Conservation (phyloP, 257 asterid genomes). For the Catharanthus roseus region DNA sequence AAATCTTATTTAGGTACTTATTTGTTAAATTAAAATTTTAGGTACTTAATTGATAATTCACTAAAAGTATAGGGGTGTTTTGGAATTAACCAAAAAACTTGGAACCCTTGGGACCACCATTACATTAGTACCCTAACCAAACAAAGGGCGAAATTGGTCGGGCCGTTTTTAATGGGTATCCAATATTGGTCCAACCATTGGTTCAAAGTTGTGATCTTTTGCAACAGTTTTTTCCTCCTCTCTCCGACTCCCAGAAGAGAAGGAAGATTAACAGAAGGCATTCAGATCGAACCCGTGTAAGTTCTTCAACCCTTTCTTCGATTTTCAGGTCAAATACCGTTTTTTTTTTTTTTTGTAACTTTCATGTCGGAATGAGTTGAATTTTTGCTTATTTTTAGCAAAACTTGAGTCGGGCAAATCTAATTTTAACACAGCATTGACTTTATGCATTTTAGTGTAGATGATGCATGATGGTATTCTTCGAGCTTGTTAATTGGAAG, state of each 20-base stretch:
- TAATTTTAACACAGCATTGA: not conserved
- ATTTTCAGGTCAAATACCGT: not conserved
- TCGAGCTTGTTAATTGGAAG: not conserved
- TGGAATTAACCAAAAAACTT: no score
- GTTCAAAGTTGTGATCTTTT: not conserved
- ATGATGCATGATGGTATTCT: not conserved
- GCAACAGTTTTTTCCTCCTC: not conserved
- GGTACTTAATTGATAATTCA: no score
- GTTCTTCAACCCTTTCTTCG: slow-evolving; percentile 22
- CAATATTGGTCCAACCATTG: slow-evolving; percentile 15
- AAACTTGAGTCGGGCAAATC: slow-evolving; percentile 8
- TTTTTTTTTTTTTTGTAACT: not conserved
- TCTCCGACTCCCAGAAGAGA: not conserved
- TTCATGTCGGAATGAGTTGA: not conserved
- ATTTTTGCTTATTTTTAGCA: not conserved
- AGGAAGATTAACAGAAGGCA: not conserved
- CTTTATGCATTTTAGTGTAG: not conserved
- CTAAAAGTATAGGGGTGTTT: no score
- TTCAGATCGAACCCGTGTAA: slow-evolving; percentile 42
- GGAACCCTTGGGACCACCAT: no score
- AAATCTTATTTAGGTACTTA: no score
- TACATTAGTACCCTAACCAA: not conserved
- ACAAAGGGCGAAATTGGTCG: not conserved
- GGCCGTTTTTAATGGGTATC: not conserved
- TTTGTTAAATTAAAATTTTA: no score